Evolutionary conservation across 768 basidiomycete species (phyloP).

Genomic region (Rhodocollybia butyracea): DNA sequence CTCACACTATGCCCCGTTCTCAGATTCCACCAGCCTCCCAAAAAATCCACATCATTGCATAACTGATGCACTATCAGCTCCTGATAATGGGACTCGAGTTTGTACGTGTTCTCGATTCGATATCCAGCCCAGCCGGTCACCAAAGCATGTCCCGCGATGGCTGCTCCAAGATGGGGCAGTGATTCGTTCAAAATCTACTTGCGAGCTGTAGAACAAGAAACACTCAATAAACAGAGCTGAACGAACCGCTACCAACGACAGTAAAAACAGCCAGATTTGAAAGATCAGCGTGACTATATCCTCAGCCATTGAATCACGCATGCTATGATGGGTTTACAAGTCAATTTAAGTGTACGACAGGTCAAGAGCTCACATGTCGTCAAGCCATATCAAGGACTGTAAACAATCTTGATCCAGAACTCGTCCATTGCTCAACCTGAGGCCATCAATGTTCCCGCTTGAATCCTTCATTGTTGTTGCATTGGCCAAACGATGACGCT

Average conservation of each 20-base stretch:
- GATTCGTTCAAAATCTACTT: slow-evolving; percentile 48
- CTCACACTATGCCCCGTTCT: slow-evolving; percentile 34
- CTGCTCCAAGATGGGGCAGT: slow-evolving; percentile 47
- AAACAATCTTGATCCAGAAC: slow-evolving; percentile 29
- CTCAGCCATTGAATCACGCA: slow-evolving; percentile 35
- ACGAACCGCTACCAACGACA: slow-evolving; percentile 42
- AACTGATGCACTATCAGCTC: slow-evolving; percentile 30
- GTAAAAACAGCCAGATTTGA: slow-evolving; percentile 44
- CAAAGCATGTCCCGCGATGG: slow-evolving; percentile 42
- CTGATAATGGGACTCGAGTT: slow-evolving; percentile 29
- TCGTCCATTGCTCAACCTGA: slow-evolving; percentile 3
- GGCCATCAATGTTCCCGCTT: slow-evolving; percentile 9
- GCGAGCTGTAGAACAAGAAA: neutral
- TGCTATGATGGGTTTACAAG: slow-evolving; percentile 11
- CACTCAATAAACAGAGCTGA: neutral
- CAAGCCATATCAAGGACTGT: slow-evolving; percentile 42
- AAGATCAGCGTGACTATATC: slow-evolving; percentile 44
- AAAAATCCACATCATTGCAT: slow-evolving; percentile 37
- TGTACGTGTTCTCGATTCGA: slow-evolving; percentile 31
- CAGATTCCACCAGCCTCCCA: slow-evolving; percentile 41
- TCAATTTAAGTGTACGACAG: neutral
- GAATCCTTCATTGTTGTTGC: slow-evolving; percentile 5
- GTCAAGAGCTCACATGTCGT: slow-evolving; percentile 34
- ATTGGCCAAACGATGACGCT: slow-evolving; percentile 1
- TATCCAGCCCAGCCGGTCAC: slow-evolving; percentile 47